Evolutionary conservation across 768 basidiomycete genomes (phyloP).

Genomic region (Mycena metata): DNA sequence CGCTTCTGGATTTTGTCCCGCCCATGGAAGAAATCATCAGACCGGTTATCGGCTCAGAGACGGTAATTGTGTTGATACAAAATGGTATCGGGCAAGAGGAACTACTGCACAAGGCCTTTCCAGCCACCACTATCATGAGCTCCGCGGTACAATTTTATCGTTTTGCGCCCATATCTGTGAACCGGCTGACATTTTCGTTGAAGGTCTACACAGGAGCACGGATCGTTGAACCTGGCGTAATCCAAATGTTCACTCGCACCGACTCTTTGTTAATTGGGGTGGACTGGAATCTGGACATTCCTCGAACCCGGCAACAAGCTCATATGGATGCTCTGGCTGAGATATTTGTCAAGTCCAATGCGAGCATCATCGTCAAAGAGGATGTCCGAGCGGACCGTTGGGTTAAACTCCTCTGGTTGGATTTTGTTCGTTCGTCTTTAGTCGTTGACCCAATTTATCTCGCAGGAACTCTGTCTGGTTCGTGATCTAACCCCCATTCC

Average conservation of each 20-base stretch:
- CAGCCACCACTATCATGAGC: constrained; percentile 21
- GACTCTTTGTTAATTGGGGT: constrained; percentile 26
- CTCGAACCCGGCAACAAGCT: constrained; percentile 14
- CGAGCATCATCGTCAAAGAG: constrained; percentile 23
- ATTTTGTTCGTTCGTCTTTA: not conserved
- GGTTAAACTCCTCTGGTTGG: constrained; percentile 29
- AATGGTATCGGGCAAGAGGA: constrained; percentile 30
- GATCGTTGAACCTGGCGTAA: constrained; percentile 6
- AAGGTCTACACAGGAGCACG: constrained; percentile 29
- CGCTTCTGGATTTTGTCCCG: constrained; percentile 22
- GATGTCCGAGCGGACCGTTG: constrained; percentile 23
- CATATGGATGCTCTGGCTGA: constrained; percentile 11
- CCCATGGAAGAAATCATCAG: constrained; percentile 20
- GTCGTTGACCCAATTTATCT: not conserved
- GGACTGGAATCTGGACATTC: constrained; percentile 14
- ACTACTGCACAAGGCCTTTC: constrained; percentile 17
- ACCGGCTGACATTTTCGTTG: not conserved
- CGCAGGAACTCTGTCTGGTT: constrained; percentile 31
- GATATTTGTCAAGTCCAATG: constrained; percentile 25
- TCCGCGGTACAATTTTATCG: constrained; percentile 14
- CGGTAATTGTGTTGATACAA: constrained; percentile 29
- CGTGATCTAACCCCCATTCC: not conserved
- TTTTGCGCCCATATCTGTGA: not conserved
- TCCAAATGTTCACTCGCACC: constrained; percentile 24
- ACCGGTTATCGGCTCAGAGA: constrained; percentile 17